A percentile compares a stretch with the other conserved stretches of the same genome.
These are phyloP conservation scores for Phytophthora pseudosyringae DNA, from an alignment of 352 stramenopile species.

Conservation along the genomic window DNA sequence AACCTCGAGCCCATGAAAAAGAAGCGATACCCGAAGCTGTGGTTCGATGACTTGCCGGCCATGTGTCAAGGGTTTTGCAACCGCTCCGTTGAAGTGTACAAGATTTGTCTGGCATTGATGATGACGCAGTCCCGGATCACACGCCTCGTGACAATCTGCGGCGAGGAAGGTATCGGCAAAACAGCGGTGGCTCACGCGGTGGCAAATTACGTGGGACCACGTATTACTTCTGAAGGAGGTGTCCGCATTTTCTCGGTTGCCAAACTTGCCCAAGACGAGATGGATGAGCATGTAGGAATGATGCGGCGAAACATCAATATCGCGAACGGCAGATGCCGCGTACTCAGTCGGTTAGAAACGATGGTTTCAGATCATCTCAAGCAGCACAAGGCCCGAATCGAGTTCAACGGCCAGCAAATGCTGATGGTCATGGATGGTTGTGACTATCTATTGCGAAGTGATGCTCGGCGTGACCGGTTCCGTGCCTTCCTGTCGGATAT, in stretches of 20 bases:
- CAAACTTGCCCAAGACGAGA: conserved; percentile 65
- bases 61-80: conserved; percentile 87
- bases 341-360: conserved; percentile 58
- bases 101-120: conserved; percentile 81
- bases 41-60: conserved; percentile 79
- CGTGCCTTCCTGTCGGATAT: conserved; percentile 72
- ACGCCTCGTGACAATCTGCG: conserved; percentile 76
- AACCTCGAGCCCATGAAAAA: conserved; percentile 60
- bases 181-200: conserved; percentile 76
- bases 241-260: conserved; percentile 74
- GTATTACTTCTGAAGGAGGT: conserved; percentile 71
- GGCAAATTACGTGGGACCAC: conserved; percentile 80
- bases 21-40: conserved; percentile 76
- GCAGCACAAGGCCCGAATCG: conserved; percentile 55
- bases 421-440: conserved; percentile 79
- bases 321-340: conserved; percentile 41
- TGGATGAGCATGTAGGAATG: conserved; percentile 59
- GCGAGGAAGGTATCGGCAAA: conserved; percentile 81
- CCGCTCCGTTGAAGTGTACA: conserved; percentile 80
- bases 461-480: conserved; percentile 63
- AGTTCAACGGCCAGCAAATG: conserved; percentile 62
- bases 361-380: conserved; percentile 61
- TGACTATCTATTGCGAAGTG: conserved; percentile 64
- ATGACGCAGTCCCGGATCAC: conserved; percentile 80
- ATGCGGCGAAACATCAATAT: conserved; percentile 55